Evolutionary conservation across 2,329 filamentous ascomycete species (phyloP).

Genomic region (Pseudogymnoascus sp.): DNA sequence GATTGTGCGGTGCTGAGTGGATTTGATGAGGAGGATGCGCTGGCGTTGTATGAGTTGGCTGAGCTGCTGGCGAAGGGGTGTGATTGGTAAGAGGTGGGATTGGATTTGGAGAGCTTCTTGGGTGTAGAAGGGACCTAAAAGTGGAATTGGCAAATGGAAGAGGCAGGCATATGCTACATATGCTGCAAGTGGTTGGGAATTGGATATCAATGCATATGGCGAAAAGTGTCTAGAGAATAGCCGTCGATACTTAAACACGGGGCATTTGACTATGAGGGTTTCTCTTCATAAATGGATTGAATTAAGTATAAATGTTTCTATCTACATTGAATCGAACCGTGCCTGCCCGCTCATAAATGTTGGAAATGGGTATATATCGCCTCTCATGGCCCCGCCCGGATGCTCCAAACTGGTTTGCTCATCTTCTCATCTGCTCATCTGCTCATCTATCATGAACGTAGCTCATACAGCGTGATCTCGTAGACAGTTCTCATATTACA

Average conservation of each 20-base stretch:
- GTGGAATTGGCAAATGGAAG: neutral
- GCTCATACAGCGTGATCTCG: neutral
- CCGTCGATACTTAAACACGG: neutral
- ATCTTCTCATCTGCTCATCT: neutral
- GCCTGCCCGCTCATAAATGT: neutral
- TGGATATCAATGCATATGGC: neutral
- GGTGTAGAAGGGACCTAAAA: neutral
- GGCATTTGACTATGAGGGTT: neutral
- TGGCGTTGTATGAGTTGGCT: conserved; percentile 58
- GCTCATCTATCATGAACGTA: neutral
- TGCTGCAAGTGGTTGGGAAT: neutral
- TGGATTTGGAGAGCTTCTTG: neutral
- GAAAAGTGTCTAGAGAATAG: neutral
- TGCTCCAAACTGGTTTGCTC: neutral
- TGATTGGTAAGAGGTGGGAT: conserved; percentile 46
- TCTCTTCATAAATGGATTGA: neutral
- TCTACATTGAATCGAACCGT: neutral
- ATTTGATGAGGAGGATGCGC: conserved; percentile 61
- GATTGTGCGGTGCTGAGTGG: conserved; percentile 62
- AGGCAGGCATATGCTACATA: neutral
- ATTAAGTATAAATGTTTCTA: conserved; percentile 1
- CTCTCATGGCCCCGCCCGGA: conserved; percentile 1
- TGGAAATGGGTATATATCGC: conserved; percentile 7
- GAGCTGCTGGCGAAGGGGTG: conserved; percentile 50
- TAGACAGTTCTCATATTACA: neutral